Evolutionary conservation across 2,329 filamentous ascomycete genomes (phyloP), one percentile per base, ranked within the genome.

Genomic region (Trichocomaceae sp.): DNA sequence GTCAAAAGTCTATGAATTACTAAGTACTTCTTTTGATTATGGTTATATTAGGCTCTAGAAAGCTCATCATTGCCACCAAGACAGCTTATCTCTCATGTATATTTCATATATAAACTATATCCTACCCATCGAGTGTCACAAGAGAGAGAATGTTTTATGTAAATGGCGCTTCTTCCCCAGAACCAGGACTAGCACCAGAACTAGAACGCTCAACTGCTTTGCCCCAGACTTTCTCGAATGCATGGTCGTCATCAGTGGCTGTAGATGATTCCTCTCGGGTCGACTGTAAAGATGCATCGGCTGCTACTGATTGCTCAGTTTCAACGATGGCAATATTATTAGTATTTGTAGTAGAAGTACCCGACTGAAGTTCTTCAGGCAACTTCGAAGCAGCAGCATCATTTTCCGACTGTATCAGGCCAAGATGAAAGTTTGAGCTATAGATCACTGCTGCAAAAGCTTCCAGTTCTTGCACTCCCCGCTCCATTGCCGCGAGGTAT

Each of bases 381-480:
- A 52, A 13, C 17, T 56, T 41, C 23, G 35, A 26, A 10, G 44
- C 23, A 31, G 44, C 20, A 7, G 37, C 23, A 42, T 50, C 37
- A 45, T 52, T 52, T 26, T 48, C 65, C 13, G 65, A 58, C 19
- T 63, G 63, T 2, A 66, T 58, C 17, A 69, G 56, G 54, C 70
- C 66, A 5, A 68, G 60, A 47, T 75, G 70, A 53, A 76, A 72
- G 58, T 77, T 76, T 20, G 72, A 76, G 55, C 74, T 76, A 57
- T 77, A 77, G n/a, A 77, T 71, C 17, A 77, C 74, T 3, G 75
- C 75, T 0, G 75, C 75, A 60, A 77, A 77, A 1, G 74, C 73
- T 54, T 77, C 75, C 15, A 77, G 61, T 58, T 77, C 74, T n/a
- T 71, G 70, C 0, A 77, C 75, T 19, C 72, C 71, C 50, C 73